Evolutionary conservation across 352 stramenopile species (phyloP).

Genomic region (Pythium monospermum): DNA sequence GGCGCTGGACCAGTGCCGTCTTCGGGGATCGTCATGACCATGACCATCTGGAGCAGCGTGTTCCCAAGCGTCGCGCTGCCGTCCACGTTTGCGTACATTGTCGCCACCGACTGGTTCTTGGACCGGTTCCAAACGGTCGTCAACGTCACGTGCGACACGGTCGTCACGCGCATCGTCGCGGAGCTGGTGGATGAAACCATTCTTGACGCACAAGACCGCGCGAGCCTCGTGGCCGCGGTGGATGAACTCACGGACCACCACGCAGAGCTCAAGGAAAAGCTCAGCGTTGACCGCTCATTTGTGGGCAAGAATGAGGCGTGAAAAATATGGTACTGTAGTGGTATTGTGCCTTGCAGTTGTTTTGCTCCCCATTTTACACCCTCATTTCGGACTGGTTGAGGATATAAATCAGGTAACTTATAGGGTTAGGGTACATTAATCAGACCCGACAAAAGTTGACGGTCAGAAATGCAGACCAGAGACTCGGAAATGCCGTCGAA

Average conservation of each 20-base stretch:
- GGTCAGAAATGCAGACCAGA: too few relatives aligned
- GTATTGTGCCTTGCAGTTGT: neutral
- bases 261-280: conserved; percentile 19
- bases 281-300: conserved; percentile 18
- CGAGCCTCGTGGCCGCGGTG: conserved; percentile 17
- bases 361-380: neutral
- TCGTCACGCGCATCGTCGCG: conserved; percentile 56
- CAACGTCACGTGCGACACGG: conserved; percentile 55
- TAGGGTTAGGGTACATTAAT: too few relatives aligned
- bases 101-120: conserved; percentile 58
- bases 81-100: conserved; percentile 44
- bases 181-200: conserved; percentile 23
- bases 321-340: neutral
- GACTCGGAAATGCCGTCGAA: too few relatives aligned
- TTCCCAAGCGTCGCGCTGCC: conserved; percentile 31
- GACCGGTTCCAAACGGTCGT: conserved; percentile 52
- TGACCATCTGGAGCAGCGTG: conserved; percentile 36
- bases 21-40: conserved; percentile 32
- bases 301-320: conserved; percentile 7
- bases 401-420: too few relatives aligned
- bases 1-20: conserved; percentile 29
- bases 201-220: conserved; percentile 21
- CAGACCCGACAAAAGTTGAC: too few relatives aligned
- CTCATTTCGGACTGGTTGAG: neutral
- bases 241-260: conserved; percentile 10